phyloP scores from a whole-genome alignment of 768 basidiomycete species.

The Termitomyces titanicus region DNA sequence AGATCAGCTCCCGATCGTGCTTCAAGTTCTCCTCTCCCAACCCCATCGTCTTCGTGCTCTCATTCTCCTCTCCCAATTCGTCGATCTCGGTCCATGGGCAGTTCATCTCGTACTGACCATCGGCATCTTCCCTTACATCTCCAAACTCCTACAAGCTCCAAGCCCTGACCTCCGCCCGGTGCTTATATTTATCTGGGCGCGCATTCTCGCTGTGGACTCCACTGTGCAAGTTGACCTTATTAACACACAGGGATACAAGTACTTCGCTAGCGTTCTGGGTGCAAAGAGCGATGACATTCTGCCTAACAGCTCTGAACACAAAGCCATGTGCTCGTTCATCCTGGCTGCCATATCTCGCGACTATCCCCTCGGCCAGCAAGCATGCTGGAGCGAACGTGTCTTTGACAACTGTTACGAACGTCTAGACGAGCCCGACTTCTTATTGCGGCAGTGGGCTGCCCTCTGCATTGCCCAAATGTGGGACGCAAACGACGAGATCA shows the following conservation, averaged over 20 bases:
- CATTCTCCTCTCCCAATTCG: conserved; percentile 94
- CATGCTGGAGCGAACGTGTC: conserved; percentile 76
- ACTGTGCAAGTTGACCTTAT: conserved; percentile 88
- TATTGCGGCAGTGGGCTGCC: conserved; percentile 91
- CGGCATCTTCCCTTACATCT: conserved; percentile 98
- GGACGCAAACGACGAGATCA: conserved; percentile 90
- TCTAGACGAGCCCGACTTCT: conserved; percentile 85
- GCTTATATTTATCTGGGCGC: conserved; percentile 97
- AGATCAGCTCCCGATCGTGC: conserved; percentile 94
- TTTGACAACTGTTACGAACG: conserved; percentile 86
- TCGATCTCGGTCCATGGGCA: conserved; percentile 98
- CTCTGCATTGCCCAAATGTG: conserved; percentile 94
- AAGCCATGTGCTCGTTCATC: conserved; percentile 98
- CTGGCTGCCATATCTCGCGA: conserved; percentile 88
- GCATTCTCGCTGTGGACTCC: conserved; percentile 95
- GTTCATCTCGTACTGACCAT: conserved; percentile 94
- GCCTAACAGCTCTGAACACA: conserved; percentile 94
- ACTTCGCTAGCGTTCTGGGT: conserved; percentile 77
- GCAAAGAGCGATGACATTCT: conserved; percentile 66
- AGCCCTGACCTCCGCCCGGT: conserved; percentile 96
- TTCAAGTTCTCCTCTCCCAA: conserved; percentile 95
- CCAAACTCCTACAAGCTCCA: conserved; percentile 92
- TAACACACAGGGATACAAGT: conserved; percentile 79
- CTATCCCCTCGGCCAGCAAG: conserved; percentile 81
- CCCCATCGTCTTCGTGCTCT: conserved; percentile 93